Evolutionary conservation across 192 early-diverging fungal genomes (phyloP).

Genomic region (Paraglomus brasilianum): DNA sequence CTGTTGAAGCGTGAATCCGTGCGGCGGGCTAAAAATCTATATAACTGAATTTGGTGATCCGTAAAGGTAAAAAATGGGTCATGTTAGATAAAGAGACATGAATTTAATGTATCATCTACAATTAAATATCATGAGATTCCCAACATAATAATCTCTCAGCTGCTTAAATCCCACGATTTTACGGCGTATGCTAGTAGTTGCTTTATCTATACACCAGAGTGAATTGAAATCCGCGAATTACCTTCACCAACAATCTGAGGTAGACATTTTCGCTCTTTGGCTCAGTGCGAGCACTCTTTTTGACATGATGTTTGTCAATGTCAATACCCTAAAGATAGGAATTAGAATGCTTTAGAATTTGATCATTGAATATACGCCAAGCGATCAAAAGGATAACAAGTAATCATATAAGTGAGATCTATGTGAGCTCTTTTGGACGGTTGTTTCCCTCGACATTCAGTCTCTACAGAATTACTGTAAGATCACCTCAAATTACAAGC

Average conservation of each 20-base stretch:
- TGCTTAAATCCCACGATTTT: conserved; percentile 5
- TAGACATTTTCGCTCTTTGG: conserved; percentile 97
- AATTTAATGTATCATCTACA: conserved; percentile 8
- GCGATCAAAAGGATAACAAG: no score
- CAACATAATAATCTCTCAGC: neutral
- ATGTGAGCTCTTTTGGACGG: no score
- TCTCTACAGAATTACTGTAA: no score
- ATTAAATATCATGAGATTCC: neutral
- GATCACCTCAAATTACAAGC: no score
- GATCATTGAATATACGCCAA: no score
- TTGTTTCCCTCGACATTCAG: no score
- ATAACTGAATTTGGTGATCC: conserved; percentile 62
- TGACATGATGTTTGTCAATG: conserved; percentile 98
- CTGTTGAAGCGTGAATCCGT: conserved; percentile 99
- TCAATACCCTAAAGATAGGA: conserved; percentile 86
- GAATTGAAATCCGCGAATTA: conserved; percentile 38
- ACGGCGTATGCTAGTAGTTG: neutral
- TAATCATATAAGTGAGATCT: no score
- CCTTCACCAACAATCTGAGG: conserved; percentile 97
- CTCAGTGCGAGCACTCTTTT: conserved; percentile 85
- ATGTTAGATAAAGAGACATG: neutral
- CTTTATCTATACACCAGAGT: neutral
- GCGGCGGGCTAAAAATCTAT: conserved; percentile 98
- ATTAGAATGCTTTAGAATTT: neutral
- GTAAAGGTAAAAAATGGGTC: neutral